Conservation (phyloP, 2,329 filamentous ascomycete genomes). For the Trichoderma pleuroti region DNA sequence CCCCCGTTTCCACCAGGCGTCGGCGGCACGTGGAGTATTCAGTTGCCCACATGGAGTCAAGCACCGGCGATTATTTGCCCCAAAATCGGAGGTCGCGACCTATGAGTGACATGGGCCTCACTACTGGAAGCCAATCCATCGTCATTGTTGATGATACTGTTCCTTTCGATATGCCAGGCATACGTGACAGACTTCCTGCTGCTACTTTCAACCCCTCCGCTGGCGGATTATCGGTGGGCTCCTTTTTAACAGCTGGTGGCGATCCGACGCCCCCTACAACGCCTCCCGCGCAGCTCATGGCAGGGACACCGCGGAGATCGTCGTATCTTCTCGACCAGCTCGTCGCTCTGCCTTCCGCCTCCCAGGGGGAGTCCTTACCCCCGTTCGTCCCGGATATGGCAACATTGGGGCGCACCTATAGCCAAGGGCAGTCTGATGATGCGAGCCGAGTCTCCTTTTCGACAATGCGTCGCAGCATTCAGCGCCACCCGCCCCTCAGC, state of each 20-base stretch:
- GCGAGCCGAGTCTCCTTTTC: conserved; percentile 32
- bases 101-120: conserved; percentile 58
- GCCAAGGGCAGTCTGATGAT: conserved; percentile 33
- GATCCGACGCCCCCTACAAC: conserved; percentile 61
- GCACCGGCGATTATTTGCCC: conserved; percentile 34
- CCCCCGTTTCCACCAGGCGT: conserved; percentile 19
- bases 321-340: conserved; percentile 54
- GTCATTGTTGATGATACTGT: conserved; percentile 75
- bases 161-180: conserved; percentile 46
- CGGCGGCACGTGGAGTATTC: conserved; percentile 40
- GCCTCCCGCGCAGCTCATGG: conserved; percentile 46
- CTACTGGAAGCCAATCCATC: conserved; percentile 82
- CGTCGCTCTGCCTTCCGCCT: conserved; percentile 35
- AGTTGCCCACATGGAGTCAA: conserved; percentile 42
- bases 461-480: conserved; percentile 25
- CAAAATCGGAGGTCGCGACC: conserved; percentile 38
- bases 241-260: conserved; percentile 45
- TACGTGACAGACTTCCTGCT: conserved; percentile 46
- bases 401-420: conserved; percentile 33
- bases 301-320: conserved; percentile 49
- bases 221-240: conserved; percentile 50
- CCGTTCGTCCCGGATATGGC: conserved; percentile 47
- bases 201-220: conserved; percentile 44
- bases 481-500: conserved; percentile 29
- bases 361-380: conserved; percentile 42